These are phyloP conservation scores for Hypoxylon sp. DNA, from an alignment of 2,329 filamentous ascomycete species.

Conservation along the genomic window DNA sequence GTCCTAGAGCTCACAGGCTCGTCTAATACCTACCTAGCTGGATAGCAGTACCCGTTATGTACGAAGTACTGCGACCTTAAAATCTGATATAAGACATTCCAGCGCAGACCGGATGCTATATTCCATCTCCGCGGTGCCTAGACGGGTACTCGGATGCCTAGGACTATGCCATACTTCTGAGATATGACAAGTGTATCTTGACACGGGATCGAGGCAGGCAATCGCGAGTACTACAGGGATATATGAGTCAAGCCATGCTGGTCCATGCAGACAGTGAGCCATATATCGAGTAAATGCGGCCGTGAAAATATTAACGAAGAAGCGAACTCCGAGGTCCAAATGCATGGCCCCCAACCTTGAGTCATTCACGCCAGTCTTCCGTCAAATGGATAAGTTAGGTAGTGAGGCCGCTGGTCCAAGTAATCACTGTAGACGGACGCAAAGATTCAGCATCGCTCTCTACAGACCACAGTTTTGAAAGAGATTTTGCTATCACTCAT, in stretches of 20 bases:
- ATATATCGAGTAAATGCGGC: conserved; percentile 4
- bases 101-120: not conserved
- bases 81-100: not conserved
- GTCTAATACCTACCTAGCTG: not conserved
- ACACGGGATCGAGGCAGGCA: not conserved
- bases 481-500: not conserved
- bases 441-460: not conserved
- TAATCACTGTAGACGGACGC: not conserved
- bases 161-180: not conserved
- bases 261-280: not conserved
- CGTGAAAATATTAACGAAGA: not conserved
- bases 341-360: conserved; percentile 11
- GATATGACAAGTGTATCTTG: not conserved
- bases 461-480: not conserved
- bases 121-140: not conserved
- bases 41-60: not conserved
- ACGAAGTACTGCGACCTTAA: no score
- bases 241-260: conserved; percentile 15
- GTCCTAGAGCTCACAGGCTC: not conserved
- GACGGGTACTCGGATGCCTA: not conserved
- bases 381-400: not conserved
- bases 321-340: conserved; percentile 13
- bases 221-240: not conserved
- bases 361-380: no score
- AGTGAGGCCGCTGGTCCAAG: not conserved